phyloP scores from a whole-genome alignment of 805 yeast genomes.

The Suhomyces prunicola region DNA sequence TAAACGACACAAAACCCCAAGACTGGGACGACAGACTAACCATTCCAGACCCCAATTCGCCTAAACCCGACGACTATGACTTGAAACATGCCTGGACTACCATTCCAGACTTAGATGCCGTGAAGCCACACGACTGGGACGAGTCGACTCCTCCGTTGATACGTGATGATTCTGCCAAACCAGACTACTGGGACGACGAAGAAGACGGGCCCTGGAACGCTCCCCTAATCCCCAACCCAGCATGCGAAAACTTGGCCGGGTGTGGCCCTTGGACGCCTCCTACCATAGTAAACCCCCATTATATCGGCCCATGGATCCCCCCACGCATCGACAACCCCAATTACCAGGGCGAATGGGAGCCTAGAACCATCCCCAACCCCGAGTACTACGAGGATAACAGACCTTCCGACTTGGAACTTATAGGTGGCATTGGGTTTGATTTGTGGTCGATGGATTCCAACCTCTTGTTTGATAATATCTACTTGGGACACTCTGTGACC shows the following conservation, averaged over 20 bases:
- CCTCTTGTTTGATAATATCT: conserved; percentile 77
- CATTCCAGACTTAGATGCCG: conserved; percentile 65
- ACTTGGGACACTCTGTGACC: conserved; percentile 75
- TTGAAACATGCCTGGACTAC: conserved; percentile 54
- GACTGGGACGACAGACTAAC: conserved; percentile 75
- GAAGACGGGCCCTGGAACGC: conserved; percentile 86
- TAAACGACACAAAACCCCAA: conserved; percentile 62
- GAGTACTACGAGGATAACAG: conserved; percentile 54
- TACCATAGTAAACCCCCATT: conserved; percentile 61
- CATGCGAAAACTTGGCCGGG: conserved; percentile 57
- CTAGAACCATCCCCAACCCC: conserved; percentile 66
- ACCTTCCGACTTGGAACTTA: conserved; percentile 61
- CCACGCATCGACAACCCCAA: conserved; percentile 70
- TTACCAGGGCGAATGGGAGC: conserved; percentile 77
- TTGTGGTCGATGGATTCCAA: conserved; percentile 82
- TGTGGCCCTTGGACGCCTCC: conserved; percentile 85
- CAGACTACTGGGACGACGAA: conserved; percentile 84
- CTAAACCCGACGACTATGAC: conserved; percentile 85
- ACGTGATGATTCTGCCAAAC: conserved; percentile 62
- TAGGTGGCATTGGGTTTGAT: conserved; percentile 85
- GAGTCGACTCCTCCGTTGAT: conserved; percentile 58
- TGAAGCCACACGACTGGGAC: conserved; percentile 78
- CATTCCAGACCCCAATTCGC: conserved; percentile 67
- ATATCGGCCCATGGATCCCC: conserved; percentile 75
- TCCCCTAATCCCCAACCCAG: conserved; percentile 70